Evolutionary conservation across 2,329 filamentous ascomycete species (phyloP), one percentile per base, ranked within the genome.

Genomic region (Aspergillus calidoustus): DNA sequence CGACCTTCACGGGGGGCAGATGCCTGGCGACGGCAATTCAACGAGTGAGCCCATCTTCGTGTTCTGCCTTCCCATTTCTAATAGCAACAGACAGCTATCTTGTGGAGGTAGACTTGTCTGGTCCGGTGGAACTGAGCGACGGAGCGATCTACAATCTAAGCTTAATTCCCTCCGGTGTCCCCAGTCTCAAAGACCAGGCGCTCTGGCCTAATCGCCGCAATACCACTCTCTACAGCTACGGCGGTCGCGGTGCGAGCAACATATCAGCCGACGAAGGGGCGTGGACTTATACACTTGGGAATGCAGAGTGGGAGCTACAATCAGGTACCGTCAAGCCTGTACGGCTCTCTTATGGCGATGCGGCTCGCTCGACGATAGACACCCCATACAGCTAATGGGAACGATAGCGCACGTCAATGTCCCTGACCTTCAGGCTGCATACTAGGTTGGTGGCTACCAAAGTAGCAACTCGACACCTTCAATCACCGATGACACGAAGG

Each of bases 141-240:
- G 64, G 64, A 13, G 28, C 60, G 4, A 65, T 60, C 22, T 66
- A 65, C 46, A 66, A 64, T 23, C 44, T 66, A 57, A 59, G 54
- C 34, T 34, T 60, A n/a, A 44, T 66, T 8, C 43, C 55, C 9
- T 28, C 38, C 30, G 15, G 34, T 1, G 59, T 65, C 25, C 60
- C 63, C 1, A 61, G 54, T 22, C 28, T 66, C 11, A 66, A 60
- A 43, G 63, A 65, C 41, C 62, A 61, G 41, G 63, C 64, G 13
- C 28, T 65, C 7, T 63, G 60, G 64, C 61, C 60, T 1, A 63
- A 53, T 34, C 43, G 25, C 22, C 56, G 34, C 13, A 66, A 66
- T 8, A 50, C 48, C 6, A 65, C 64, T 2, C 51, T 65, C 22
- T 66, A 51, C 53, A 48, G 48, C 31, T 63, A 66, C 34, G 64